Conservation (phyloP, 1,284 basidiomycete genomes). For the Heterobasidion annosum region DNA sequence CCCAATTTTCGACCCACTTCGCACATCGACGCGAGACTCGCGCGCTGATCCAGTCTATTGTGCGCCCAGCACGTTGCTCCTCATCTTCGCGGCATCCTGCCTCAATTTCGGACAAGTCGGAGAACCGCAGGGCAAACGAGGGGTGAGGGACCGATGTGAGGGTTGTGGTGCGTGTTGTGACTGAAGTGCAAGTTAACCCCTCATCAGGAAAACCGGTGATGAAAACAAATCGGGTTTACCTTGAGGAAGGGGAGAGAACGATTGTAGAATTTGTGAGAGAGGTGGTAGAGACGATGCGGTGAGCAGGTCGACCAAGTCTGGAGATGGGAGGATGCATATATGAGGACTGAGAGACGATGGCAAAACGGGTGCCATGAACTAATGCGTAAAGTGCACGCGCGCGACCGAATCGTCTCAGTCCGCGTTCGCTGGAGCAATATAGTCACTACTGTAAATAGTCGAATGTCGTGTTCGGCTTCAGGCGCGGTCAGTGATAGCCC, state of each 20-base stretch:
- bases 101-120: conserved; percentile 62
- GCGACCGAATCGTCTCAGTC: no score
- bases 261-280: conserved; percentile 64
- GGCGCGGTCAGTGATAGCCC: no score
- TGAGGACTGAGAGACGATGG: conserved; percentile 73
- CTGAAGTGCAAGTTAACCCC: conserved; percentile 23
- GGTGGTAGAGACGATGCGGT: conserved; percentile 49
- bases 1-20: conserved; percentile 55
- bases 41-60: conserved; percentile 72
- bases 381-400: neutral
- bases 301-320: conserved; percentile 57
- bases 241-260: conserved; percentile 76
- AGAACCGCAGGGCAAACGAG: conserved; percentile 68
- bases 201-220: neutral
- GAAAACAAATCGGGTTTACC: conserved; percentile 29
- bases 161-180: conserved; percentile 67
- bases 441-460: no score
- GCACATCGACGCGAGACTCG: conserved; percentile 52
- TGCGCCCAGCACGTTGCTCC: conserved; percentile 62
- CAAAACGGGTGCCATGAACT: conserved; percentile 27
- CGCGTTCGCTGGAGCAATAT: no score
- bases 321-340: conserved; percentile 60
- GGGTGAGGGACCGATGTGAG: conserved; percentile 60
- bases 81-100: conserved; percentile 65
- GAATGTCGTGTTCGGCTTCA: no score